Conservation (phyloP, 2,329 filamentous ascomycete genomes). For the Pseudocercospora crystallina region DNA sequence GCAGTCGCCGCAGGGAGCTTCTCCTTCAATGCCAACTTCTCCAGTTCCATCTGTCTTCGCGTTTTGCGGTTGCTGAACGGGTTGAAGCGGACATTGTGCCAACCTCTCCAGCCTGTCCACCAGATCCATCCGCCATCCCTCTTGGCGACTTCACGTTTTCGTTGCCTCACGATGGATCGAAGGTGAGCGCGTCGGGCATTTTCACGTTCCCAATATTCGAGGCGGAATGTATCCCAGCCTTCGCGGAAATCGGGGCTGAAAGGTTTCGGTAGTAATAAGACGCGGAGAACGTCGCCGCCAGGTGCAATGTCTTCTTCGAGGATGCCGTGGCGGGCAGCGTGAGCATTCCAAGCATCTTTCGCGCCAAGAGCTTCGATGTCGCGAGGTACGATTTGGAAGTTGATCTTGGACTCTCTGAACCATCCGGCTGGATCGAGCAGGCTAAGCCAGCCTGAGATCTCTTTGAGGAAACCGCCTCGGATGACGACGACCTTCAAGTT, state of each 20-base stretch:
- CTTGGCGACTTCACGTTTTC: constrained; percentile 68
- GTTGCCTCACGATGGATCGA: constrained; percentile 66
- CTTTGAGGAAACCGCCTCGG: constrained; percentile 76
- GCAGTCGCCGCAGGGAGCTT: constrained; percentile 21
- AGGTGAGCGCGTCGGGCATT: constrained; percentile 82
- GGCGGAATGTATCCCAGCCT: constrained; percentile 93
- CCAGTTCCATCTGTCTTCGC: constrained; percentile 31
- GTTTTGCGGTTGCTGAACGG: constrained; percentile 28
- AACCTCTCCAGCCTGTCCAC: constrained; percentile 75
- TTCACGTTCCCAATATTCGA: constrained; percentile 95
- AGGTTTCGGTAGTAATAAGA: constrained; percentile 86
- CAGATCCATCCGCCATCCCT: constrained; percentile 74
- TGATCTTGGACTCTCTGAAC: constrained; percentile 34
- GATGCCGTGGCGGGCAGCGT: constrained; percentile 37
- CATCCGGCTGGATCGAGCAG: constrained; percentile 35
- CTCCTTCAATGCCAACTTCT: constrained; percentile 31
- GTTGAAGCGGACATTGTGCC: constrained; percentile 37
- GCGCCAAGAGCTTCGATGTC: constrained; percentile 48
- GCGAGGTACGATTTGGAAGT: constrained; percentile 39
- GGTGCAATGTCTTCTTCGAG: constrained; percentile 86
- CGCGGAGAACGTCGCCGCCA: constrained; percentile 87
- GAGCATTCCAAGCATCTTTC: constrained; percentile 54
- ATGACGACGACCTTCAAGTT: constrained; percentile 96
- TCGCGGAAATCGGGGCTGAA: constrained; percentile 94
- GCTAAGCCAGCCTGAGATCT: constrained; percentile 59